Conservation (phyloP, 129 eudicot genomes). For the Heracleum sosnowskyi region DNA sequence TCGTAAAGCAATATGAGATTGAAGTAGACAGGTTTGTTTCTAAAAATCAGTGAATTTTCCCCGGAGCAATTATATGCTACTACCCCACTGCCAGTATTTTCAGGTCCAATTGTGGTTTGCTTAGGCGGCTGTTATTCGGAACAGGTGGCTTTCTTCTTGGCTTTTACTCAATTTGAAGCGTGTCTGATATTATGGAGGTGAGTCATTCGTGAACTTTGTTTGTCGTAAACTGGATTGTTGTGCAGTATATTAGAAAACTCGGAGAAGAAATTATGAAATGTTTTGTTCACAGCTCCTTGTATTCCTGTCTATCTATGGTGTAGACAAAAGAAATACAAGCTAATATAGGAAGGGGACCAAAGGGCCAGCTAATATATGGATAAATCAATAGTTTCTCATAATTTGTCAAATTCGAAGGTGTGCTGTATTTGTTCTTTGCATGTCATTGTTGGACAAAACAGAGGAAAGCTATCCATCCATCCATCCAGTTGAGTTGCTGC, state of each 20-base stretch:
- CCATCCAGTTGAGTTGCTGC: no score
- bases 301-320: not conserved
- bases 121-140: not conserved
- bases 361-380: constrained; percentile 10
- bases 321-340: not conserved
- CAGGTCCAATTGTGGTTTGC: not conserved
- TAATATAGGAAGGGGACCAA: constrained; percentile 2
- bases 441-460: constrained; percentile 11
- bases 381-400: not conserved
- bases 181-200: not conserved
- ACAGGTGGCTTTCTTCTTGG: not conserved
- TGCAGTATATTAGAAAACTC: not conserved
- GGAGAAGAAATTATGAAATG: not conserved
- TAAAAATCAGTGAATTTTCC: not conserved
- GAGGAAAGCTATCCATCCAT: not conserved
- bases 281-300: not conserved
- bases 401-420: not conserved
- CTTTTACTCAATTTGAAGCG: not conserved
- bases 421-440: constrained; percentile 2
- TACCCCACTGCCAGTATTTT: not conserved
- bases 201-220: not conserved
- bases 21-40: not conserved
- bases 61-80: not conserved
- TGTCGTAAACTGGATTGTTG: not conserved
- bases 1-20: not conserved